Percentiles rank a stretch among this genome's conserved stretches.
These are phyloP conservation scores for Candida boidinii DNA, from an alignment of 805 yeast genomes.

Conservation along the genomic window DNA sequence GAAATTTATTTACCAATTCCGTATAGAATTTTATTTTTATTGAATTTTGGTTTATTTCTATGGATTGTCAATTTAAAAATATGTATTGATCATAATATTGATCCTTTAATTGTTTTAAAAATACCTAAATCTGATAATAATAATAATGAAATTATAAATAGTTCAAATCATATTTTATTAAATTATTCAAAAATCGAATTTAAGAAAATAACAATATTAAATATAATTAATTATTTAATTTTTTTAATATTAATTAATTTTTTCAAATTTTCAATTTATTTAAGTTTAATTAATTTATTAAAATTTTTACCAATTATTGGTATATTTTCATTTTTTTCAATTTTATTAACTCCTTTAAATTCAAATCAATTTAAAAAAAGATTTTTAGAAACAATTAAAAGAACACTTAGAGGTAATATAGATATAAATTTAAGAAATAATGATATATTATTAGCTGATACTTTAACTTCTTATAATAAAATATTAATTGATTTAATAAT, in stretches of 20 bases:
- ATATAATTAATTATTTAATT: conserved; percentile 19
- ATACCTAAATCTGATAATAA: conserved; percentile 16
- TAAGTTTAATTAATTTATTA: no score
- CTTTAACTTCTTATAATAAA: conserved; percentile 72
- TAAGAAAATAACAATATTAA: conserved; percentile 14
- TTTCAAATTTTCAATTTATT: no score
- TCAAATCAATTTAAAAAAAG: conserved; percentile 31
- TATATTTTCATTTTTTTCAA: conserved; percentile 24
- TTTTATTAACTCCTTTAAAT: conserved; percentile 26
- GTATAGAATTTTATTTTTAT: conserved; percentile 38
- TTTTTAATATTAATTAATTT: no score
- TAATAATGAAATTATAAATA: conserved; percentile 14
- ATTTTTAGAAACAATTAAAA: conserved; percentile 36
- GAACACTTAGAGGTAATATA: conserved; percentile 53
- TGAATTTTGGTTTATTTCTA: conserved; percentile 41
- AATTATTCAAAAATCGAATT: conserved; percentile 9
- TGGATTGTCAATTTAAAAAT: conserved; percentile 42
- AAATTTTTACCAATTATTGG: conserved; percentile 31
- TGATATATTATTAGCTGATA: conserved; percentile 79
- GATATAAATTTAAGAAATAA: conserved; percentile 56
- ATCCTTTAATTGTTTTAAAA: conserved; percentile 35
- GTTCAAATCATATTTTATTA: conserved; percentile 10
- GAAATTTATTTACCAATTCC: conserved; percentile 37
- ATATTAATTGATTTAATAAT: conserved; percentile 66
- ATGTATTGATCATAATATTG: conserved; percentile 31